These are phyloP conservation scores for Fonsecaea pugnacius DNA, from an alignment of 2,329 filamentous ascomycete species.

Conservation along the genomic window DNA sequence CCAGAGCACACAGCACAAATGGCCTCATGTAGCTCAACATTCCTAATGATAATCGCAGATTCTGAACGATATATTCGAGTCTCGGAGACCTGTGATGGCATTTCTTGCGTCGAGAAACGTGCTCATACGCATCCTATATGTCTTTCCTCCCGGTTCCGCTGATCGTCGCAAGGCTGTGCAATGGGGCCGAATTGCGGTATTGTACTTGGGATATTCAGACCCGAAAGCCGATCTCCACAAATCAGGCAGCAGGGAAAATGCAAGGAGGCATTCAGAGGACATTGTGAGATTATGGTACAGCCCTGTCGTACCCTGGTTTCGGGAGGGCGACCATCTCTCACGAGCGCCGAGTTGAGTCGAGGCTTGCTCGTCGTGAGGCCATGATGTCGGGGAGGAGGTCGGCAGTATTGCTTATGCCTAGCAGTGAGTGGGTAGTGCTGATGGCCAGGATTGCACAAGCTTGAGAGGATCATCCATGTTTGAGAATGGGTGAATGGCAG, in stretches of 20 bases:
- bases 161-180: background rate
- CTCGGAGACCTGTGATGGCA: background rate
- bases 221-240: background rate
- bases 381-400: no score
- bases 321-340: no score
- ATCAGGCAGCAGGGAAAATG: background rate
- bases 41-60: background rate
- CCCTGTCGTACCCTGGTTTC: background rate
- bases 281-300: background rate
- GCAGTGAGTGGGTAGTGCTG: no score
- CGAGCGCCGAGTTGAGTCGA: no score
- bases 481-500: no score
- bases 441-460: no score
- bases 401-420: background rate
- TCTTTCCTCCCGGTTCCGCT: background rate
- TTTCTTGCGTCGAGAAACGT: background rate
- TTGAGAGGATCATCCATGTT: no score
- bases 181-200: background rate
- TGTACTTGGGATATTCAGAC: background rate
- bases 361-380: no score
- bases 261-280: background rate
- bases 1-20: background rate
- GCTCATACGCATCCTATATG: background rate
- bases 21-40: background rate
- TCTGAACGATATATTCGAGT: background rate